Base-by-base conservation (phyloP, 164 flowering plant species). In the Macadamia tetraphylla region DNA sequence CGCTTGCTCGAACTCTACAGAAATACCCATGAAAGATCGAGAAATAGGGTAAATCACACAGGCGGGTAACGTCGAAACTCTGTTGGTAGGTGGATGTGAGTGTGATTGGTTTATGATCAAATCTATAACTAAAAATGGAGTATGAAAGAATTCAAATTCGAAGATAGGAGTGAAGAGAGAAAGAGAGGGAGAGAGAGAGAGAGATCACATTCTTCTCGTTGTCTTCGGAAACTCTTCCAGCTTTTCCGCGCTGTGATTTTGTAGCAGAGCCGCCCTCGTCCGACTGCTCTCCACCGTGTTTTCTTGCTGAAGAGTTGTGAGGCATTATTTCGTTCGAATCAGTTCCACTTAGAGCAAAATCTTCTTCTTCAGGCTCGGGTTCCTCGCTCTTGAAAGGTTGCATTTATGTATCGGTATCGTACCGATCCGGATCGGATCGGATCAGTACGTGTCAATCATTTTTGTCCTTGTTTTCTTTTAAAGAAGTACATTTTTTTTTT, bases 121-220 rank as follows among this genome's bases (percentile, higher is more conserved):
- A n/a, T 29, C 3, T 43, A 71, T 9, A 52, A 30, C 52, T 9
- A 35, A 35, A 35, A 35, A 35, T 35, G 40, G 40, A 2, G 40
- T 35, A 5, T 2, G 5, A 35, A 5, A 35, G 40, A 35, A 51
- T 42, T 52, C 13, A 52, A 62, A 63, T 57, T 23, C 23, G 23
- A 29, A 42, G 44, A 66, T 60, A 9, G 40, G 40, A 35, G 40
- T 35, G 64, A 66, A 35, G 29, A 13, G 29, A 6, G 15, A n/a
- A 23, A 23, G 23, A 23, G 23, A 23, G 23, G 23, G 23, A 23
- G 23, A 23, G 23, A 23, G 23, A 23, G 23, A 23, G 23, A 23
- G 23, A 23, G 23, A 6, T 49, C 66, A 85, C 91, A 83, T 83
- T 87, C 67, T 78, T 83, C n/a, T 83, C 88, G 58, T 30, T 66